phyloP scores from a whole-genome alignment of 78 protist species.

The Dictyostelium brefeldianum region DNA sequence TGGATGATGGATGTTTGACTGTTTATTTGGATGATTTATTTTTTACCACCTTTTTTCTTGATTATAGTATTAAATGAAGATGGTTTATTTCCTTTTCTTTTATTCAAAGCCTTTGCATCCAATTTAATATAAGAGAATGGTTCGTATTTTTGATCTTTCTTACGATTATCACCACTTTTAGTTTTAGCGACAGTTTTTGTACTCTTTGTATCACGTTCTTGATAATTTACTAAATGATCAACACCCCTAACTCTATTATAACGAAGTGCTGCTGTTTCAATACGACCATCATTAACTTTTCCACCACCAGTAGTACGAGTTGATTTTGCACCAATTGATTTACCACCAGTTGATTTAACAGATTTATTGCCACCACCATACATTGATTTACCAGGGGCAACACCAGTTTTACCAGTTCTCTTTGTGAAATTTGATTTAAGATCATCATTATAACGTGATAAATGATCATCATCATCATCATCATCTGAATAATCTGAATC shows the following conservation, averaged over 20 bases:
- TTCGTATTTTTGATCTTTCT: constrained; percentile 9
- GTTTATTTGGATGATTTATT: background rate
- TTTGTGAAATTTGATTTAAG: constrained; percentile 36
- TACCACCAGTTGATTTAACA: constrained; percentile 17
- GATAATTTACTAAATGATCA: constrained; percentile 28
- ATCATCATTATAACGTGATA: constrained; percentile 32
- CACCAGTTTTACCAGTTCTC: constrained; percentile 12
- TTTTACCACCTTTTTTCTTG: constrained; percentile 4
- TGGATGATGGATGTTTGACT: too few species aligned
- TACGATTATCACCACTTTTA: constrained; percentile 51
- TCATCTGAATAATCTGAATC: constrained; percentile 29
- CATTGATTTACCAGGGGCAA: background rate
- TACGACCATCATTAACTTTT: constrained; percentile 23
- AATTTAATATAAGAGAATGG: constrained; percentile 76
- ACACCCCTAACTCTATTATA: constrained; percentile 69
- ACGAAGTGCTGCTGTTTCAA: constrained; percentile 36
- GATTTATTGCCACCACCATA: background rate
- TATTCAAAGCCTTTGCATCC: constrained; percentile 72
- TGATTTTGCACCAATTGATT: constrained; percentile 1
- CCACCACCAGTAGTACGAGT: background rate
- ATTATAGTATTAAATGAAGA: background rate
- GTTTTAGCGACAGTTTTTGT: background rate
- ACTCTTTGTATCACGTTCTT: background rate
- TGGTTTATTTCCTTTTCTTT: constrained; percentile 30
- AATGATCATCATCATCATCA: background rate